Percentiles rank a stretch among this genome's conserved stretches.
Conservation (phyloP, 1,284 basidiomycete species). For the Ganoderma sinense region DNA sequence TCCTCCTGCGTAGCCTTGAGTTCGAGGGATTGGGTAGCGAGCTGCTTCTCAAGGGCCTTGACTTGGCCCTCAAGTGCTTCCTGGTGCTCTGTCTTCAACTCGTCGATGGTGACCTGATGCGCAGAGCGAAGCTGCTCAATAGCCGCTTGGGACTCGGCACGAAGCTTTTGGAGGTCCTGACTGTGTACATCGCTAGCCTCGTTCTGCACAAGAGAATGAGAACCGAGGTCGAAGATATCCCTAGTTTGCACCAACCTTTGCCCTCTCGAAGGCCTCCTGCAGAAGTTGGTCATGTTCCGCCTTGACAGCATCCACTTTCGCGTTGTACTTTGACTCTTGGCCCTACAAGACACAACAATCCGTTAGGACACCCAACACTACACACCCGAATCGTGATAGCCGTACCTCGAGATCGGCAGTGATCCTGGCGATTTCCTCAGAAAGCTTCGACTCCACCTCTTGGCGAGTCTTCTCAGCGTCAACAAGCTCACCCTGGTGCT, state of each 20-base stretch:
- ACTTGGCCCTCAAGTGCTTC: slow-evolving; percentile 63
- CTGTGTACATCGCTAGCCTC: slow-evolving; percentile 73
- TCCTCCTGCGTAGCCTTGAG: slow-evolving; percentile 85
- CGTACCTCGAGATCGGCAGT: slow-evolving; percentile 69
- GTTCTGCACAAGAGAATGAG: slow-evolving; percentile 46
- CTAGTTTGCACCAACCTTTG: slow-evolving; percentile 61
- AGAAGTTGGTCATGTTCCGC: slow-evolving; percentile 71
- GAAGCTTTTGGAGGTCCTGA: slow-evolving; percentile 74
- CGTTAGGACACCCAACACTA: not conserved
- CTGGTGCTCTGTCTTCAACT: slow-evolving; percentile 68
- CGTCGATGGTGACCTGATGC: slow-evolving; percentile 66
- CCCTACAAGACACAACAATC: slow-evolving; percentile 49
- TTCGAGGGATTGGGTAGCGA: slow-evolving; percentile 67
- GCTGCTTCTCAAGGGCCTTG: slow-evolving; percentile 68
- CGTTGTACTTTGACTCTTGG: slow-evolving; percentile 73
- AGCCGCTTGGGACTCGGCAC: slow-evolving; percentile 67
- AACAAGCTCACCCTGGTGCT: slow-evolving; percentile 55
- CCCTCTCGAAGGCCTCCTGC: slow-evolving; percentile 75
- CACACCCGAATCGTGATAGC: slow-evolving; percentile 6
- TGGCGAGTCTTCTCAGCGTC: slow-evolving; percentile 56
- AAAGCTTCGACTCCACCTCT: slow-evolving; percentile 61
- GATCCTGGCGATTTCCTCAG: slow-evolving; percentile 64
- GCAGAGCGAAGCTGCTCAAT: slow-evolving; percentile 72
- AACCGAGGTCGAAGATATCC: not conserved
- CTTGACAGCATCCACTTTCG: slow-evolving; percentile 71